These are phyloP conservation scores for Trichoderma aggressivum DNA, from an alignment of 2,329 filamentous ascomycete species.

Conservation along the genomic window DNA sequence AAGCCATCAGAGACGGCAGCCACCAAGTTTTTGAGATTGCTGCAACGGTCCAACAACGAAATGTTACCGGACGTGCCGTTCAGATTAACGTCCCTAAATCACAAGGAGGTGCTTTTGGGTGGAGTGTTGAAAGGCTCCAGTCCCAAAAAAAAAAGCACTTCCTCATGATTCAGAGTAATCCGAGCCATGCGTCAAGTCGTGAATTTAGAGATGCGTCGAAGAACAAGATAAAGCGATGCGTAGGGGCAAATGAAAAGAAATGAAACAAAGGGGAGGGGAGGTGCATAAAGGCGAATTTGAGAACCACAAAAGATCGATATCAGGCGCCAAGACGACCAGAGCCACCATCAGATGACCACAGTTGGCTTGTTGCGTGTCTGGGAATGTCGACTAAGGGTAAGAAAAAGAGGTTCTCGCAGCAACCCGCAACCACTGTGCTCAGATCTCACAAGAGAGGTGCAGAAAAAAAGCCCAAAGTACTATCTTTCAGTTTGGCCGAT, in stretches of 20 bases:
- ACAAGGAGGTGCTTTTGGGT: conserved; percentile 16
- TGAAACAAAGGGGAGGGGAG: conserved; percentile 21
- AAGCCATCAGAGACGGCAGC: conserved; percentile 9
- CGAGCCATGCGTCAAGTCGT: conserved; percentile 40
- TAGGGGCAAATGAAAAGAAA: conserved; percentile 27
- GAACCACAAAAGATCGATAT: conserved; percentile 20
- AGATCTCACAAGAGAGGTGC: conserved; percentile 19
- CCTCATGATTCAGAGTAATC: conserved; percentile 29
- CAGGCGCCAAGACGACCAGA: background rate
- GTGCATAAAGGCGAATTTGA: conserved; percentile 25
- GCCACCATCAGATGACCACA: background rate
- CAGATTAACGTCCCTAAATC: conserved; percentile 29
- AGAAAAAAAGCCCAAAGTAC: conserved; percentile 18
- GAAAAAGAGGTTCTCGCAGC: conserved; percentile 23
- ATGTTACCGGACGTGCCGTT: conserved; percentile 41
- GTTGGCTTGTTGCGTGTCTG: conserved; percentile 20
- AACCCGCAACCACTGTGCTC: conserved; percentile 13
- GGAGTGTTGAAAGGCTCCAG: background rate
- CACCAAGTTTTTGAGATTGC: conserved; percentile 19
- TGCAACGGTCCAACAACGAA: conserved; percentile 23
- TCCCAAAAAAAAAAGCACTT: conserved; percentile 1
- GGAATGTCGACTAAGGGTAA: conserved; percentile 24
- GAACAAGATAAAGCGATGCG: conserved; percentile 42
- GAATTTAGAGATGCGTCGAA: conserved; percentile 38
- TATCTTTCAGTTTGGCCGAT: conserved; percentile 35